Evolutionary conservation across 2,329 filamentous ascomycete species (phyloP).

Genomic region (Leptoxyphium fumago): DNA sequence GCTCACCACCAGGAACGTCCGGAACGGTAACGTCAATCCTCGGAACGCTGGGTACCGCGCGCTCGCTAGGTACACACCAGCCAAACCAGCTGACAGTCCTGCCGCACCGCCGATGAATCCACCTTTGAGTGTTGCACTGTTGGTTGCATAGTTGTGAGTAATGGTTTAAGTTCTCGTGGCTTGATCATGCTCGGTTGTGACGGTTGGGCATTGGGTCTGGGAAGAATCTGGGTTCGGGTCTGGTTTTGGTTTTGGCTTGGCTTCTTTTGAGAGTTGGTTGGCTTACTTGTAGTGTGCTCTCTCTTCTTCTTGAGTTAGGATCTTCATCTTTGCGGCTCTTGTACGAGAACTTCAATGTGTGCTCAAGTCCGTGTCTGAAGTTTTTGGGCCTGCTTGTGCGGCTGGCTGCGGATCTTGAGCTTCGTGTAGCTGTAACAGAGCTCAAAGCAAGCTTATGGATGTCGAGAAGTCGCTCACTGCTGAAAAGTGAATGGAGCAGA

Average conservation of each 20-base stretch:
- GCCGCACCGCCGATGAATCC: conserved; percentile 57
- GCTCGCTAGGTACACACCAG: conserved; percentile 52
- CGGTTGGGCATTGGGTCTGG: too few species aligned
- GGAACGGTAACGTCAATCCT: conserved; percentile 73
- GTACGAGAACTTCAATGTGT: too few species aligned
- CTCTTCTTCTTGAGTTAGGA: conserved; percentile 90
- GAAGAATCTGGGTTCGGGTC: too few species aligned
- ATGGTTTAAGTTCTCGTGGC: background rate
- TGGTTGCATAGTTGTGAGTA: background rate
- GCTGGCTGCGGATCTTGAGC: too few species aligned
- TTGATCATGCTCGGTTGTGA: too few species aligned
- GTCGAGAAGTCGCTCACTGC: too few species aligned
- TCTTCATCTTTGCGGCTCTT: conserved; percentile 53
- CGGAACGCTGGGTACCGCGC: conserved; percentile 65
- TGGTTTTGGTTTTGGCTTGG: background rate
- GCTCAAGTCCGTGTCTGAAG: too few species aligned
- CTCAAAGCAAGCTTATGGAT: too few species aligned
- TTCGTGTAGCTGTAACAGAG: too few species aligned
- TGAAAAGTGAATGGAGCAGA: too few species aligned
- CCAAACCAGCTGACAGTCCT: conserved; percentile 52
- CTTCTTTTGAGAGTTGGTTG: background rate
- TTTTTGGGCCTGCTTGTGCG: too few species aligned
- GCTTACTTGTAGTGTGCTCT: conserved; percentile 60
- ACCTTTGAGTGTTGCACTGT: conserved; percentile 58
- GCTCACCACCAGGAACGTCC: conserved; percentile 76